Percentiles rank a stretch among this genome's conserved stretches.
These are phyloP conservation scores for Coelastrella sp. DNA, from an alignment of 139 green algal species.

Conservation along the genomic window DNA sequence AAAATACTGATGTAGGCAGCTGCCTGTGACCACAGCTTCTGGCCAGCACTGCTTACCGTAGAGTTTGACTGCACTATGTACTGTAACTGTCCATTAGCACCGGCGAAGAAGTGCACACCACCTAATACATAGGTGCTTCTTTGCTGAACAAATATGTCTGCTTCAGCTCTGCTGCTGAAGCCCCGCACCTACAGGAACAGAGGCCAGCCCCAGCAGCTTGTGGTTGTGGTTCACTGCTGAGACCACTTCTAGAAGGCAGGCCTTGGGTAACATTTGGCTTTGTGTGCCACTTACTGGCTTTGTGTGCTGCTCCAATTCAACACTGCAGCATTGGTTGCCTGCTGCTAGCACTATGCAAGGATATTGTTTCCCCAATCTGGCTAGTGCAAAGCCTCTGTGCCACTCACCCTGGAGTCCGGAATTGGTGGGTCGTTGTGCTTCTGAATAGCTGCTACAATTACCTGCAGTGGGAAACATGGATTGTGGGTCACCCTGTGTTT, in stretches of 20 bases:
- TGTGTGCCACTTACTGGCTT: not conserved
- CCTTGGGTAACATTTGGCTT: not conserved
- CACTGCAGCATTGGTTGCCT: no score
- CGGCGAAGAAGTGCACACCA: slow-evolving; percentile 72
- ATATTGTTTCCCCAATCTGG: no score
- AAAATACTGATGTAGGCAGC: not conserved
- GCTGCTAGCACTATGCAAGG: no score
- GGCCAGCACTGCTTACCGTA: slow-evolving; percentile 58
- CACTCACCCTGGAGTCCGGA: slow-evolving; percentile 51
- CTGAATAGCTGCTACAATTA: slow-evolving; percentile 68
- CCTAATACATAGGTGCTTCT: slow-evolving; percentile 46
- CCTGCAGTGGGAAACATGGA: slow-evolving; percentile 33
- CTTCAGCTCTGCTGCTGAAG: slow-evolving; percentile 23
- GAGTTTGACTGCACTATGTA: slow-evolving; percentile 90
- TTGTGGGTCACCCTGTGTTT: no score
- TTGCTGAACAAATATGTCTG: slow-evolving; percentile 12
- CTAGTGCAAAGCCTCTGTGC: no score
- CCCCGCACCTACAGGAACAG: slow-evolving; percentile 1
- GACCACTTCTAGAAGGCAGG: not conserved
- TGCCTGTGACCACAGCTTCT: not conserved
- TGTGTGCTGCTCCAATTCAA: no score
- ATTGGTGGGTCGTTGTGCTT: slow-evolving; percentile 73
- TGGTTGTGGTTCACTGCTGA: not conserved
- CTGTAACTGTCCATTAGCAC: slow-evolving; percentile 40
- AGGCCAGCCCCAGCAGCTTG: not conserved